A percentile compares a stretch with the other conserved stretches of the same genome.
These are phyloP conservation scores for Penicillium janthinellum DNA, from an alignment of 2,329 filamentous ascomycete genomes.

Conservation along the genomic window DNA sequence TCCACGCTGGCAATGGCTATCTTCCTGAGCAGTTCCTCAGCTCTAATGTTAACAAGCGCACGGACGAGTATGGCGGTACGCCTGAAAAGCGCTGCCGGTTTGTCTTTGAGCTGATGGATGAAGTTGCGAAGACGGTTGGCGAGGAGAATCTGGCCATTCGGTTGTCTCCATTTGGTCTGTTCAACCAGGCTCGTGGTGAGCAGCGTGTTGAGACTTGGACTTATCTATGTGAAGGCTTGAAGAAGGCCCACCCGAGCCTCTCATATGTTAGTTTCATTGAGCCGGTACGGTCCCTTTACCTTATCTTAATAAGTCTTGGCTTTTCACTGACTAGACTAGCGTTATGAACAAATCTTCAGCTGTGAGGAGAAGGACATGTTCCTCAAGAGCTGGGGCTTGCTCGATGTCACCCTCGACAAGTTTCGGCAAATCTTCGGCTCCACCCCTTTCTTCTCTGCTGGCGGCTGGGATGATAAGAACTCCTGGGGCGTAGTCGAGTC, in stretches of 20 bases:
- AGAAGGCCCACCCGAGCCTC: constrained; percentile 46
- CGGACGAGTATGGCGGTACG: constrained; percentile 54
- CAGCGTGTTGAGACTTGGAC: constrained; percentile 58
- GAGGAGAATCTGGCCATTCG: constrained; percentile 51
- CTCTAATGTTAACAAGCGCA: constrained; percentile 53
- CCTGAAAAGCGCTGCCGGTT: constrained; percentile 59
- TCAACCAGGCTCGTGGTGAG: constrained; percentile 54
- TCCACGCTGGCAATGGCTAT: constrained; percentile 55
- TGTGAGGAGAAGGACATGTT: constrained; percentile 53
- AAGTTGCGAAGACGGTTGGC: constrained; percentile 49
- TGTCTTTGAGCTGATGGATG: constrained; percentile 56
- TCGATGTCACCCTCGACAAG: constrained; percentile 47
- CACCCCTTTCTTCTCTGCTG: constrained; percentile 59
- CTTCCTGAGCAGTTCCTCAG: constrained; percentile 57
- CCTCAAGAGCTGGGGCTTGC: constrained; percentile 52
- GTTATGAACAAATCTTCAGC: constrained; percentile 57
- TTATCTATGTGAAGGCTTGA: constrained; percentile 53
- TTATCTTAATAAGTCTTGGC: not conserved
- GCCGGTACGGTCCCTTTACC: constrained; percentile 36
- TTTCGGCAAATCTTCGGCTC: constrained; percentile 56
- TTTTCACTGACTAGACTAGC: constrained; percentile 20
- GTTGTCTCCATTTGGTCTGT: constrained; percentile 54
- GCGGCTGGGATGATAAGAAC: constrained; percentile 57
- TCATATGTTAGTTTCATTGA: constrained; percentile 61
- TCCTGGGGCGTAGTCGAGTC: constrained; percentile 53